phyloP scores from a whole-genome alignment of 169 alveolate genomes.

The Eimeria acervulina region DNA sequence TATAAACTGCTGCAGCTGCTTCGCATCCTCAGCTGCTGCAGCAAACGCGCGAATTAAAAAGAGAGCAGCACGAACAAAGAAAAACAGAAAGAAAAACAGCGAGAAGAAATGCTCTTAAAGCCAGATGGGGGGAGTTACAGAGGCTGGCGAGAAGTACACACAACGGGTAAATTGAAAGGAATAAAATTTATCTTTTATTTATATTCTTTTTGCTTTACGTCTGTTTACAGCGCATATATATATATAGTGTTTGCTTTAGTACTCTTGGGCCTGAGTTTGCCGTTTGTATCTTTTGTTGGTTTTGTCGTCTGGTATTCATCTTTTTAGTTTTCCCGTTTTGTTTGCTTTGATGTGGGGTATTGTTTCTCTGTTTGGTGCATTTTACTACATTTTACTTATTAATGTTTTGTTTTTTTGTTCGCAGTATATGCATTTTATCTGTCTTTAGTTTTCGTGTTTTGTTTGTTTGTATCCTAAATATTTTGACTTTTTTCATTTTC shows the following conservation, averaged over 20 bases:
- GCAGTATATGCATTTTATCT: neutral
- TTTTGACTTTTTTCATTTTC: neutral
- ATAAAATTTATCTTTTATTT: too few relatives aligned
- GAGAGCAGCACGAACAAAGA: neutral
- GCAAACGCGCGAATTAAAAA: too few relatives aligned
- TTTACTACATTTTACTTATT: neutral
- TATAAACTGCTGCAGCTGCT: too few relatives aligned
- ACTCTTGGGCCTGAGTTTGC: neutral
- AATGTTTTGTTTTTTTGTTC: neutral
- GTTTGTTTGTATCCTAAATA: neutral
- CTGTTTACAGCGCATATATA: too few relatives aligned
- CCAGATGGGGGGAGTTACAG: slow-evolving; percentile 53
- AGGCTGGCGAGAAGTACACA: slow-evolving; percentile 62
- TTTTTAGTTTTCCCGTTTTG: neutral
- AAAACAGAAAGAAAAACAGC: neutral
- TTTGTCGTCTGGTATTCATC: neutral
- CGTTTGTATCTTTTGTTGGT: neutral
- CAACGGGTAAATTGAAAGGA: too few relatives aligned
- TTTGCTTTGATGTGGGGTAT: neutral
- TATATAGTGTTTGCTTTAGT: too few relatives aligned
- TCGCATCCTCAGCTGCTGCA: slow-evolving; percentile 35
- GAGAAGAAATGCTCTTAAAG: slow-evolving; percentile 33
- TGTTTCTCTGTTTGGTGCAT: neutral
- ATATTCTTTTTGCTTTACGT: too few relatives aligned
- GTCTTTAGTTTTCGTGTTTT: too few relatives aligned